These are phyloP conservation scores for Cladosporium sp. DNA, from an alignment of 2,329 filamentous ascomycete genomes.

Conservation along the genomic window DNA sequence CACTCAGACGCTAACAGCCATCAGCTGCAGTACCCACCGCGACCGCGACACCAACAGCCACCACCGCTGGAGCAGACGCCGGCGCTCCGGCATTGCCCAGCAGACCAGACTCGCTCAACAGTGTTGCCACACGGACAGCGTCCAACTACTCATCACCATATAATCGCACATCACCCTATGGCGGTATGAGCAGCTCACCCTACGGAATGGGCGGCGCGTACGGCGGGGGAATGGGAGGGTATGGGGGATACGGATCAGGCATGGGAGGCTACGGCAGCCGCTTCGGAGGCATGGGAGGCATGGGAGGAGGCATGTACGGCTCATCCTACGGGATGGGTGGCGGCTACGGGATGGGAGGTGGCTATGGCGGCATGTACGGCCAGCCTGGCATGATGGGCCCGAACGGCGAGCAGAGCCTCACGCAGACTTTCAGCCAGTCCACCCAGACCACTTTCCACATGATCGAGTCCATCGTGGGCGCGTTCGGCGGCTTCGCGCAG, in stretches of 20 bases:
- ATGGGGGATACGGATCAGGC: conserved; percentile 20
- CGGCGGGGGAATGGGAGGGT: conserved; percentile 37
- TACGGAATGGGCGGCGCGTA: conserved; percentile 45
- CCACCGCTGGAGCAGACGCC: conserved; percentile 36
- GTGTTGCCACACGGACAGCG: conserved; percentile 82
- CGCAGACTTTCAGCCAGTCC: conserved; percentile 90
- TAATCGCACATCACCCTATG: conserved; percentile 35
- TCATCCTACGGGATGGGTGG: conserved; percentile 28
- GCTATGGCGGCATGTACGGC: conserved; percentile 33
- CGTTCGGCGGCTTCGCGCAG: conserved; percentile 95
- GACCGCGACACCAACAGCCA: conserved; percentile 38
- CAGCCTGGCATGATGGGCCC: conserved; percentile 47
- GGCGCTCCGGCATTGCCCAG: conserved; percentile 69
- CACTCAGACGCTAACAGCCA: conserved; percentile 28
- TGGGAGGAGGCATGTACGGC: conserved; percentile 32
- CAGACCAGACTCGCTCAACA: conserved; percentile 70
- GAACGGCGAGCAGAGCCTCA: conserved; percentile 75
- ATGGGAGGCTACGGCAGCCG: conserved; percentile 17
- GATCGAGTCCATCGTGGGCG: conserved; percentile 92
- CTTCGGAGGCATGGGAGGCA: conserved; percentile 20
- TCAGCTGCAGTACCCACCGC: conserved; percentile 42
- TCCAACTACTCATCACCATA: conserved; percentile 63
- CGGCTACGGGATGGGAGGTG: conserved; percentile 30
- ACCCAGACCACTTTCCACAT: conserved; percentile 97
- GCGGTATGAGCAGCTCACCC: conserved; percentile 43